Conservation (phyloP, 306 rosid genomes). For the Glycyrrhiza uralensis region DNA sequence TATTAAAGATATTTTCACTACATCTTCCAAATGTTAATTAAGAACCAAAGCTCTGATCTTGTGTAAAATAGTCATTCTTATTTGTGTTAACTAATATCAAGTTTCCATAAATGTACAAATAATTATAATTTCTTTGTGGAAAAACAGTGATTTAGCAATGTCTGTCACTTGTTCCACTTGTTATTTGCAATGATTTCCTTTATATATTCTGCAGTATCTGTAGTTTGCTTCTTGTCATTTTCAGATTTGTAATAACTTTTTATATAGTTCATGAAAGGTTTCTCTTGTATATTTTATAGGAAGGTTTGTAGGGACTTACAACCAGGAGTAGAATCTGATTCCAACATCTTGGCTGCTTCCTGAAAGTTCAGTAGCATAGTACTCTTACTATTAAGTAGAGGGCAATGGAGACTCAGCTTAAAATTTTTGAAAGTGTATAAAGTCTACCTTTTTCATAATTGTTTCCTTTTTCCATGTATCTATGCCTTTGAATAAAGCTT, state of each 20-base stretch:
- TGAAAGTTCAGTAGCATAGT: slow-evolving; percentile 39
- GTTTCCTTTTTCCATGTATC: slow-evolving; percentile 82
- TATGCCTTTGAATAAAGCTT: slow-evolving; percentile 71
- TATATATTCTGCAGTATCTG: background rate
- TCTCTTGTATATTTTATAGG: background rate
- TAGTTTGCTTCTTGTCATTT: background rate
- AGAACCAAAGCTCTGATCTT: background rate
- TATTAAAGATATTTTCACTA: background rate
- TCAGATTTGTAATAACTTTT: background rate
- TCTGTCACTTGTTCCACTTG: too few species aligned
- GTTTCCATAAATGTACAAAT: too few species aligned
- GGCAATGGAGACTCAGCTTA: background rate
- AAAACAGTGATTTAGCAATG: too few species aligned
- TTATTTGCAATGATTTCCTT: too few species aligned
- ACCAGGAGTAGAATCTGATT: slow-evolving; percentile 45
- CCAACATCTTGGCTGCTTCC: slow-evolving; percentile 61
- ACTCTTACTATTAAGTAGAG: background rate
- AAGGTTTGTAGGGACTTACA: slow-evolving; percentile 37
- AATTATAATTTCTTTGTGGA: too few species aligned
- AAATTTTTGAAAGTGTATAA: background rate
- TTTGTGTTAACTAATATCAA: too few species aligned
- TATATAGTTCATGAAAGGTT: background rate
- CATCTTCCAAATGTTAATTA: too few species aligned
- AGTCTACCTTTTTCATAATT: slow-evolving; percentile 57
- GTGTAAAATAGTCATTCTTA: background rate